phyloP scores from a whole-genome alignment of 495 filamentous ascomycete species.

The Aspergillus nanangensis region DNA sequence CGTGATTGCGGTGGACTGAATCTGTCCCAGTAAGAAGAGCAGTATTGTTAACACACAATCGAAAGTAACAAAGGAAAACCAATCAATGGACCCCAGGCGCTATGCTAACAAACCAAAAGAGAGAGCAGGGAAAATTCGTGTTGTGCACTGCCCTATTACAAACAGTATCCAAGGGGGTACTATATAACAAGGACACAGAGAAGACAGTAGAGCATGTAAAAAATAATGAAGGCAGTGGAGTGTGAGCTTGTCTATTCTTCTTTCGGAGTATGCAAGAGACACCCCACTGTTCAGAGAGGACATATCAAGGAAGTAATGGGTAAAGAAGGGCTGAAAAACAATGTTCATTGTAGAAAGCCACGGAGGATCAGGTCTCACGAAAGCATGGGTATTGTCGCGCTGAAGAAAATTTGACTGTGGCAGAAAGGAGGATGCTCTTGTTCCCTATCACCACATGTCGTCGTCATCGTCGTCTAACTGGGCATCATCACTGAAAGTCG shows the following conservation, averaged over 20 bases:
- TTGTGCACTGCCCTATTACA: slow-evolving; percentile 8
- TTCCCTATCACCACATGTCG: slow-evolving; percentile 50
- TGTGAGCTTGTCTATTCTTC: not conserved
- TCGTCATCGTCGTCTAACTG: slow-evolving; percentile 48
- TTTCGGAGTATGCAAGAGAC: not conserved
- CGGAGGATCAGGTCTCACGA: slow-evolving; percentile 19
- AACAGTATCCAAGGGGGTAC: slow-evolving; percentile 8
- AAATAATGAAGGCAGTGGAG: not conserved
- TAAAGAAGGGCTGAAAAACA: slow-evolving; percentile 10
- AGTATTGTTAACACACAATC: not conserved
- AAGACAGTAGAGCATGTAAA: not conserved
- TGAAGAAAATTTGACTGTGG: slow-evolving; percentile 26
- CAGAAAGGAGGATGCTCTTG: slow-evolving; percentile 18
- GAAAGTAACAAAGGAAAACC: not conserved
- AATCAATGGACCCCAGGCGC: slow-evolving; percentile 32
- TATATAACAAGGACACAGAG: slow-evolving; percentile 14
- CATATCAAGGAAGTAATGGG: slow-evolving; percentile 7
- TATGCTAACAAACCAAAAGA: slow-evolving; percentile 39
- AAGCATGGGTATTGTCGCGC: slow-evolving; percentile 33
- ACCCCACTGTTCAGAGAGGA: slow-evolving; percentile 2
- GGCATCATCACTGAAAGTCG: slow-evolving; percentile 46
- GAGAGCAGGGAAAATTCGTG: slow-evolving; percentile 7
- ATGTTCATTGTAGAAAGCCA: slow-evolving; percentile 26
- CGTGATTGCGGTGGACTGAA: too few relatives aligned
- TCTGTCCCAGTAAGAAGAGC: too few relatives aligned